Evolutionary conservation across 768 basidiomycete genomes (phyloP), one percentile per base, ranked within the genome.

Genomic region (Amyloporia xantha): DNA sequence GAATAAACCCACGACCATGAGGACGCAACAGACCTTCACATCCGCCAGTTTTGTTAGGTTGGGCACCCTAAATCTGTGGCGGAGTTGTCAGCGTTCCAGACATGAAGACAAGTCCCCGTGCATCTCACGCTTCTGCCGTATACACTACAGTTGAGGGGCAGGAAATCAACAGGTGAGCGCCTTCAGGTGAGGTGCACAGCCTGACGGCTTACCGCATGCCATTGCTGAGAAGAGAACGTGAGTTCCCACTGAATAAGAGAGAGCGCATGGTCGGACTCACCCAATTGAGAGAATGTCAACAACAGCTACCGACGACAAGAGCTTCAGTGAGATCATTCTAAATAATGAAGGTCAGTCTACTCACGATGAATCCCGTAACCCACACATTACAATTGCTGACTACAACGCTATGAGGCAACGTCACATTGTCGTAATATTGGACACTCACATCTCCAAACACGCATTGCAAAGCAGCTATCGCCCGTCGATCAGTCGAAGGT

Each of bases 391-490:
- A 66, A 36, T 77, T 68, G 65, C 81, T 82, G 57, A 83, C 81
- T 82, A 51, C 19, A 44, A 47, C 24, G 26, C 55, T 13, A 54
- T 26, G 38, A 43, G 37, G 23, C 21, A 2, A 25, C 24, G 12
- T n/a, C n/a, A n/a, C 33, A 19, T 21, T 19, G 23, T 26, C 35
- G 3, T 7, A 4, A 36, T 45, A 13, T 6, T n/a, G 59, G 41
- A 23, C 66, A 55, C 45, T 12, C 64, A 81, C 81, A 83, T 62
- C 79, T 64, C 79, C 79, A 83, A 11, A 82, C 80, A 12, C 81
- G 76, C 63, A 81, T 66, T 1, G 77, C 69, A 50, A 81, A 83
- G 42, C 72, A 70, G 33, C 79, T 82, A 13, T 50, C 46, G 12
- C 20, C 30, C 13, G 4, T 1, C 21, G 5, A 21, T 46, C 5